Conservation (phyloP, 176 grass and related monocot genomes). For the Canna indica region DNA sequence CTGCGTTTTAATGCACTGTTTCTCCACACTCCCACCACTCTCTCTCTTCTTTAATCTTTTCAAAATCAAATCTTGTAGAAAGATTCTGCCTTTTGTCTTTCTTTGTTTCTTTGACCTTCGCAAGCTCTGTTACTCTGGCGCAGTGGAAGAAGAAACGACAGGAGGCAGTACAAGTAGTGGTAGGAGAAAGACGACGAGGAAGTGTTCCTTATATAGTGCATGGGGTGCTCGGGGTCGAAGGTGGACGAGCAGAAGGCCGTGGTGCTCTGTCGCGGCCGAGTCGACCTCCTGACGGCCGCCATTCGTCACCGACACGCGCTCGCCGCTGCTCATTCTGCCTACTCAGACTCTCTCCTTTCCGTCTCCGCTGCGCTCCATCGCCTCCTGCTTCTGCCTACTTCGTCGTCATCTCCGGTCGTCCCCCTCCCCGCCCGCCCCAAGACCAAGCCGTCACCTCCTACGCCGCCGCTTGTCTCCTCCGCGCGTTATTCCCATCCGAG, state of each 20-base stretch:
- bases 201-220: neutral
- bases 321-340: constrained; percentile 52
- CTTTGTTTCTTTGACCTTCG: neutral
- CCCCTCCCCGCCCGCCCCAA: constrained; percentile 14
- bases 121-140: neutral
- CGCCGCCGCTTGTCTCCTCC: constrained; percentile 10
- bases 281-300: constrained; percentile 57
- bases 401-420: neutral
- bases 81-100: neutral
- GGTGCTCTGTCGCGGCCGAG: constrained; percentile 54
- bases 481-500: neutral
- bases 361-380: constrained; percentile 46
- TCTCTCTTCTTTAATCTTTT: neutral
- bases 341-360: constrained; percentile 43
- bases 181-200: neutral
- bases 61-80: neutral
- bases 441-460: constrained; percentile 11
- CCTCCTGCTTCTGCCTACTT: constrained; percentile 29
- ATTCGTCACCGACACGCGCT: constrained; percentile 73
- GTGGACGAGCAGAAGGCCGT: constrained; percentile 68
- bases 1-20: neutral
- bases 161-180: neutral
- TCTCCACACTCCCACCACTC: neutral
- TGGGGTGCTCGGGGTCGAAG: constrained; percentile 91
- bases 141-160: neutral